These are phyloP conservation scores for Hemileccinum rubropunctum DNA, from an alignment of 768 basidiomycete species.

Conservation along the genomic window DNA sequence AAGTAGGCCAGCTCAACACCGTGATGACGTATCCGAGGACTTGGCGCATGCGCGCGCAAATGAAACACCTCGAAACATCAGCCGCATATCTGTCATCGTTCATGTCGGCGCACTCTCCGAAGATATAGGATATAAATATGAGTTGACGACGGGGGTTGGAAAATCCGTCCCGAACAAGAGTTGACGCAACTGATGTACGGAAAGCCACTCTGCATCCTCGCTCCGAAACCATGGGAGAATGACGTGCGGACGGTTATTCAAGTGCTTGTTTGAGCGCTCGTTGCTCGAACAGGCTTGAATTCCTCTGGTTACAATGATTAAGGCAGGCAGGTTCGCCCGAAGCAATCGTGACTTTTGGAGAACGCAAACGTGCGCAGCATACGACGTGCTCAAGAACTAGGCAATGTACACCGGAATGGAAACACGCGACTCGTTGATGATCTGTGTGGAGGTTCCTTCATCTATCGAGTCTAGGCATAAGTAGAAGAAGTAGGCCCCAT, in stretches of 20 bases:
- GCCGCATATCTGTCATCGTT: neutral
- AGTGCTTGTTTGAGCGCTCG: conserved; percentile 1
- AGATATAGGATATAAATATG: neutral
- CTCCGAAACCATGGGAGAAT: neutral
- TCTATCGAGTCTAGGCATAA: neutral
- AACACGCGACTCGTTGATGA: neutral
- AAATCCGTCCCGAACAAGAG: conserved; percentile 3
- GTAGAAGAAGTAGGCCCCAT: neutral
- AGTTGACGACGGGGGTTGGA: neutral
- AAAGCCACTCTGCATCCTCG: neutral
- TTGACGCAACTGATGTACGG: neutral
- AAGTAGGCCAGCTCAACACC: neutral
- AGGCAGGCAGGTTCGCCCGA: conserved; percentile 2
- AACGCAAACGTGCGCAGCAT: neutral
- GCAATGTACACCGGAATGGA: neutral
- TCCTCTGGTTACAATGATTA: conserved; percentile 19
- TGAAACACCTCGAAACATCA: conserved; percentile 16
- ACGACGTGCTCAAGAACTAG: neutral
- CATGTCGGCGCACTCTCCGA: no score
- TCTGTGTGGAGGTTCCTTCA: neutral
- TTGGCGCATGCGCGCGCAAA: conserved; percentile 10
- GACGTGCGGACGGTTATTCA: neutral
- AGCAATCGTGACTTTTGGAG: no score
- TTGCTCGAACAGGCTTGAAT: neutral
- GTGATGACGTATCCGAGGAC: conserved; percentile 17